Evolutionary conservation across 1,284 basidiomycete species (phyloP).

Genomic region (Coniferiporia weirii): DNA sequence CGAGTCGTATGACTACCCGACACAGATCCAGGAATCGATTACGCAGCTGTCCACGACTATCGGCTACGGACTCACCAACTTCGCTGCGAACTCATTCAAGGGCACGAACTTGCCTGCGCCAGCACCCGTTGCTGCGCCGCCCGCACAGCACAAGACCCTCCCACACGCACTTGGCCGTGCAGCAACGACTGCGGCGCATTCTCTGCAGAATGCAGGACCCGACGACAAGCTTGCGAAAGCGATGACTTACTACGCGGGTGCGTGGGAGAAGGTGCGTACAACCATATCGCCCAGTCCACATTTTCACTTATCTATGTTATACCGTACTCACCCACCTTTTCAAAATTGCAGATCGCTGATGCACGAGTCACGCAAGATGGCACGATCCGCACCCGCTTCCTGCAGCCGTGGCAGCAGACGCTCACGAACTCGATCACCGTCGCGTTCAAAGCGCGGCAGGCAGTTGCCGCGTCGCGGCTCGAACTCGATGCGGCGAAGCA

Average conservation of each 20-base stretch:
- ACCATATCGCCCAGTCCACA: background rate
- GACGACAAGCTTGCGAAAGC: constrained; percentile 73
- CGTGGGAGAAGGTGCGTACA: constrained; percentile 65
- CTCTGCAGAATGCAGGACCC: constrained; percentile 42
- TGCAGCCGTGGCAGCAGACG: constrained; percentile 90
- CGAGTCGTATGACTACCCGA: constrained; percentile 87
- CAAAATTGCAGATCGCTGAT: constrained; percentile 51
- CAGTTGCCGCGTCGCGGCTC: constrained; percentile 78
- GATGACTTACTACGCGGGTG: constrained; percentile 74
- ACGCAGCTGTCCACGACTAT: constrained; percentile 69
- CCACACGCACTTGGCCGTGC: constrained; percentile 90
- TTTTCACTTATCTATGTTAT: background rate
- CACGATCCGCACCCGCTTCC: constrained; percentile 68
- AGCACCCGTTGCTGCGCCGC: constrained; percentile 50
- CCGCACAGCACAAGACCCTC: constrained; percentile 84
- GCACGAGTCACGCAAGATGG: constrained; percentile 83
- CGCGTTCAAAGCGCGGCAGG: constrained; percentile 86
- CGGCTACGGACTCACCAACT: constrained; percentile 73
- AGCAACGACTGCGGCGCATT: constrained; percentile 62
- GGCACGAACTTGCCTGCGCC: constrained; percentile 83
- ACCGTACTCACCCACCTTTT: background rate
- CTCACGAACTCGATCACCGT: constrained; percentile 76
- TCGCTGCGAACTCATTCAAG: constrained; percentile 88
- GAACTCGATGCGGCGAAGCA: constrained; percentile 74
- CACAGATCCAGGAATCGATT: constrained; percentile 71